A percentile compares a stretch with the other conserved stretches of the same genome.
These are phyloP conservation scores for Tulasnella sp. DNA, from an alignment of 768 basidiomycete species.

Conservation along the genomic window DNA sequence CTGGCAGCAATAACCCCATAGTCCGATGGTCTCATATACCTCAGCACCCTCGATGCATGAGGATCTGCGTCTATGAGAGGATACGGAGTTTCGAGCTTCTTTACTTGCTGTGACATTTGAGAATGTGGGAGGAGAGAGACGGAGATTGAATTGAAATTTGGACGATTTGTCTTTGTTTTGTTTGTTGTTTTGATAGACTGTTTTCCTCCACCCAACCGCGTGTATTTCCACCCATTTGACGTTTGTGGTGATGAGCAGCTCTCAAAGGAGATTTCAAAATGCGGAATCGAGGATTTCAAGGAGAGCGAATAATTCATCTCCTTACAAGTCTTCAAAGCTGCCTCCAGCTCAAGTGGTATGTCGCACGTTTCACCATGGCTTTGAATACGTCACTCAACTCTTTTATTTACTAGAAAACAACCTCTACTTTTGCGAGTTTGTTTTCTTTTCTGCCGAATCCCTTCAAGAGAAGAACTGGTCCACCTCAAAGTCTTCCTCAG, in stretches of 20 bases:
- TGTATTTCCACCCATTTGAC: too few species aligned
- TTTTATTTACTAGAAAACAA: slow-evolving; percentile 1
- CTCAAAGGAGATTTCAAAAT: too few species aligned
- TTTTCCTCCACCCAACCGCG: too few species aligned
- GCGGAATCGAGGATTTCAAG: background rate
- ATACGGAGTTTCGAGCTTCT: background rate
- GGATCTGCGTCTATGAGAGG: slow-evolving; percentile 53
- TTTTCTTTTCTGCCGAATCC: slow-evolving; percentile 1
- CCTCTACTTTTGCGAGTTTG: background rate
- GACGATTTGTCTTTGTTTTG: slow-evolving; percentile 24
- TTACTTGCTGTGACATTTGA: background rate
- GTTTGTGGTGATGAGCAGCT: too few species aligned
- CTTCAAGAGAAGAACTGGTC: background rate
- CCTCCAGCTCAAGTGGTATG: background rate
- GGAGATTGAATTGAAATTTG: background rate
- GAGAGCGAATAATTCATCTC: background rate
- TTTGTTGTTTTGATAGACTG: too few species aligned
- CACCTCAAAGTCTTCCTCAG: background rate
- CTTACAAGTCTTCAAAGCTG: background rate
- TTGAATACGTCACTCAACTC: background rate
- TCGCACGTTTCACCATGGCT: background rate
- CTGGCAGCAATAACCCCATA: slow-evolving; percentile 55
- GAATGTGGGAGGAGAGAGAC: slow-evolving; percentile 2
- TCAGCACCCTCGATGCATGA: slow-evolving; percentile 70
- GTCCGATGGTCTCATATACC: slow-evolving; percentile 81